Evolutionary conservation across 352 stramenopile species (phyloP).

Genomic region (Plasmopara muralis): DNA sequence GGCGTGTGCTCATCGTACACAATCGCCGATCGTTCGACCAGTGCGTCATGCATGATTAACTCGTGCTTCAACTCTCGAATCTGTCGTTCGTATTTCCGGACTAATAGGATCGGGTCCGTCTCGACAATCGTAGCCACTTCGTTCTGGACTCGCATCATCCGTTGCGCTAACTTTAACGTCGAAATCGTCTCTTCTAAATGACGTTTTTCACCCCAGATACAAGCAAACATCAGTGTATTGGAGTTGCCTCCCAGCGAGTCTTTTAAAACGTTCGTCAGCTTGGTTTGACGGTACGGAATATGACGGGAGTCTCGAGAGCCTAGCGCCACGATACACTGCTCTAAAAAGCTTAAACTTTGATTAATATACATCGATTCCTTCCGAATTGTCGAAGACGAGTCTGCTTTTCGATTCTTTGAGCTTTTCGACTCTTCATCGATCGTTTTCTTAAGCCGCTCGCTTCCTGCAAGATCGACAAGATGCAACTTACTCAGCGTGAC

Average conservation of each 20-base stretch:
- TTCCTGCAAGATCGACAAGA: constrained; percentile 93
- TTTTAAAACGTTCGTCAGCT: constrained; percentile 91
- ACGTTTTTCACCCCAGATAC: constrained; percentile 88
- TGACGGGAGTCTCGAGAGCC: constrained; percentile 58
- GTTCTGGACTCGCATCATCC: constrained; percentile 93
- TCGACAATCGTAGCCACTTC: constrained; percentile 79
- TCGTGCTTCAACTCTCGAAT: constrained; percentile 92
- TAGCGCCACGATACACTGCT: constrained; percentile 92
- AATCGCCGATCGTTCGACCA: constrained; percentile 80
- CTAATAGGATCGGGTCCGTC: constrained; percentile 74
- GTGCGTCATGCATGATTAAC: constrained; percentile 91
- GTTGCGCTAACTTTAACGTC: constrained; percentile 88
- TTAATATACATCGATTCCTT: constrained; percentile 98
- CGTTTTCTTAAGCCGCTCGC: constrained; percentile 92
- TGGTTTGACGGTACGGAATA: constrained; percentile 92
- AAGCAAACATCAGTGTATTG: constrained; percentile 93
- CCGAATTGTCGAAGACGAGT: constrained; percentile 75
- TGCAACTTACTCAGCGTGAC: constrained; percentile 88
- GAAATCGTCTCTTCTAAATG: constrained; percentile 92
- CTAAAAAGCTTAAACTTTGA: constrained; percentile 92
- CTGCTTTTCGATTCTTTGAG: constrained; percentile 2
- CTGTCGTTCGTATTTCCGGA: constrained; percentile 88
- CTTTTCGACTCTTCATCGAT: constrained; percentile 44
- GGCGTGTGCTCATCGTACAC: constrained; percentile 88
- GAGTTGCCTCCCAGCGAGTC: constrained; percentile 94